Percentiles rank a stretch among this genome's conserved stretches.
phyloP scores from a whole-genome alignment of 257 asterid species.

The Solanum boliviense region DNA sequence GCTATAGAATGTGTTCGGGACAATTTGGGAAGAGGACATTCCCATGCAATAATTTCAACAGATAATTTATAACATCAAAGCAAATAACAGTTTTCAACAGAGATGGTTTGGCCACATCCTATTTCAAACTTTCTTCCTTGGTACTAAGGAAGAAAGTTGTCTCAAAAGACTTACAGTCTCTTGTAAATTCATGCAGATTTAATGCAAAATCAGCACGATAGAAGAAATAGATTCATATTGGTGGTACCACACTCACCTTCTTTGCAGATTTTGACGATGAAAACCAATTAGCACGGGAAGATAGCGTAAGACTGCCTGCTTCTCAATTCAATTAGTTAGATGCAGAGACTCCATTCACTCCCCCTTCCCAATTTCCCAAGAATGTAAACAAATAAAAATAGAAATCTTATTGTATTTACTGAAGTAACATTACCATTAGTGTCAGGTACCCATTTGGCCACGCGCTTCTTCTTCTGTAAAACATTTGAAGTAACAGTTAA shows the following conservation, averaged over 20 bases:
- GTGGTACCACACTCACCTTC: conserved; percentile 38
- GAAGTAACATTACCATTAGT: conserved; percentile 38
- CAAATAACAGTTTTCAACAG: background rate
- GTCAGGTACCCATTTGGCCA: conserved; percentile 38
- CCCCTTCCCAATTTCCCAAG: background rate
- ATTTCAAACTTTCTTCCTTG: background rate
- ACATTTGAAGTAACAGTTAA: background rate
- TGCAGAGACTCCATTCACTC: background rate
- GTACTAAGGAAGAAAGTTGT: background rate
- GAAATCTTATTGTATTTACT: background rate
- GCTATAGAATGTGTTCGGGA: background rate
- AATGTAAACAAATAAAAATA: background rate
- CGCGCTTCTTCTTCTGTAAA: conserved; percentile 53
- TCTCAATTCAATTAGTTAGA: conserved; percentile 16
- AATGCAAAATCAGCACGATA: background rate
- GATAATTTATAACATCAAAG: background rate
- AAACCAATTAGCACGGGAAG: conserved; percentile 88
- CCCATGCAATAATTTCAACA: background rate
- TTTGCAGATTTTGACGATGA: conserved; percentile 78
- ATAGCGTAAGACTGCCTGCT: conserved; percentile 46
- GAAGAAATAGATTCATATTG: background rate
- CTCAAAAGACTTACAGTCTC: background rate
- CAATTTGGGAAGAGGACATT: background rate
- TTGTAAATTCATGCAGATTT: background rate
- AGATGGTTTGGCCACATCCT: background rate